These are phyloP conservation scores for Rhodotorula toruloides DNA, from an alignment of 768 basidiomycete species.

Conservation along the genomic window DNA sequence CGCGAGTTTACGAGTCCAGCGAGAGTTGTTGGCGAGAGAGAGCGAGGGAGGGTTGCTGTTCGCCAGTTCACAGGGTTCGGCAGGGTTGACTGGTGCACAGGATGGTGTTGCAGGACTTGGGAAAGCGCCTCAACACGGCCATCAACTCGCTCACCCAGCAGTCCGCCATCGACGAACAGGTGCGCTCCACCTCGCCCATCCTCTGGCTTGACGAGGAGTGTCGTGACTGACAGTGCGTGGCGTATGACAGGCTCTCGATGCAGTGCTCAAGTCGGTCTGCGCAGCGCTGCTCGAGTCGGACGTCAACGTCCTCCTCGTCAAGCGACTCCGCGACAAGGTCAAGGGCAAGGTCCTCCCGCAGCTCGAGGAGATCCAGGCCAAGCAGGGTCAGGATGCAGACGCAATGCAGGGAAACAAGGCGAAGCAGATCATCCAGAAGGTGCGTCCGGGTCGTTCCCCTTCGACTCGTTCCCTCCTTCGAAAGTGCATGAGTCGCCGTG, in stretches of 20 bases:
- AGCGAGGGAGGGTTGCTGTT: neutral
- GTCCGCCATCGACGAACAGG: constrained; percentile 72
- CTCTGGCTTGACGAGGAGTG: neutral
- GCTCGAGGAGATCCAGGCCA: constrained; percentile 54
- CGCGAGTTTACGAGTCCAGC: too few relatives aligned
- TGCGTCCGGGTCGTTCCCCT: constrained; percentile 44
- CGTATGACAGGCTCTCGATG: constrained; percentile 80
- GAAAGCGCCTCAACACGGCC: constrained; percentile 86
- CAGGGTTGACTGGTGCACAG: too few relatives aligned
- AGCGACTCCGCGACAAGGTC: constrained; percentile 77
- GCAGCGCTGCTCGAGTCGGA: constrained; percentile 90
- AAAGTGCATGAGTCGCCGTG: neutral
- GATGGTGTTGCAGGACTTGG: constrained; percentile 96
- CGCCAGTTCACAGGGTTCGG: too few relatives aligned
- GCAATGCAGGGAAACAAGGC: constrained; percentile 59
- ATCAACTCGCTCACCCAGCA: constrained; percentile 81
- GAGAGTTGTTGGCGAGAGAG: too few relatives aligned
- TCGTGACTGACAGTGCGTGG: neutral
- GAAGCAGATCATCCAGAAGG: constrained; percentile 88
- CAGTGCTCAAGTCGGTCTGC: constrained; percentile 88
- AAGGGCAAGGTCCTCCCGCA: constrained; percentile 81
- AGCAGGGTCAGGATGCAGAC: constrained; percentile 53
- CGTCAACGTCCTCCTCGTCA: constrained; percentile 95
- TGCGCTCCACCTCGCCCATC: neutral
- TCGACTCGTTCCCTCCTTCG: neutral